These are phyloP conservation scores for Mycena kentingensis DNA, from an alignment of 768 basidiomycete genomes.

Conservation along the genomic window DNA sequence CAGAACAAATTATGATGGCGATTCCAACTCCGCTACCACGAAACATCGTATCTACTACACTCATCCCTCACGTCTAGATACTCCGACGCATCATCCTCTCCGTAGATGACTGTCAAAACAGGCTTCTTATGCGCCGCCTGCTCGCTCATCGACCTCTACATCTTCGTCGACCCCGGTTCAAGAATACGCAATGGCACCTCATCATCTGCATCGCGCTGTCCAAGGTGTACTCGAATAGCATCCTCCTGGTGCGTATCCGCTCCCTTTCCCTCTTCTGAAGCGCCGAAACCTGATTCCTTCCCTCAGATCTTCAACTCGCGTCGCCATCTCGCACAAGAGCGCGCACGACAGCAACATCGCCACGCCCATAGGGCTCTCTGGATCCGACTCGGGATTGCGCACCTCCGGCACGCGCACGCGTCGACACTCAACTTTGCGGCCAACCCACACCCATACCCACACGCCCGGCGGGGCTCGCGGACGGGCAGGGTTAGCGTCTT, in stretches of 20 bases:
- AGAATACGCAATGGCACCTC: background rate
- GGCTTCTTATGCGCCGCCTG: background rate
- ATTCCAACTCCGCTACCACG: no score
- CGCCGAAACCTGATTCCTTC: background rate
- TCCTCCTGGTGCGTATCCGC: background rate
- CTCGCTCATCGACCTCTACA: background rate
- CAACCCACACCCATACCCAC: no score
- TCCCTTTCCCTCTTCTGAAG: background rate
- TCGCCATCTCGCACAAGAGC: background rate
- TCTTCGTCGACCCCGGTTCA: background rate
- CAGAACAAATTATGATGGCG: no score
- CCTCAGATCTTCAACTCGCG: background rate
- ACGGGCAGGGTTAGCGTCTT: no score
- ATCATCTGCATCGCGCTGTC: background rate
- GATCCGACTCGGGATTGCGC: constrained; percentile 35
- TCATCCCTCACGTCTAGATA: no score
- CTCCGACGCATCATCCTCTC: no score
- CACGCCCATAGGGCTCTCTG: constrained; percentile 26
- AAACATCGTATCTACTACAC: no score
- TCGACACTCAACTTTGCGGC: no score
- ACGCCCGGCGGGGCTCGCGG: no score
- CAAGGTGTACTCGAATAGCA: constrained; percentile 1
- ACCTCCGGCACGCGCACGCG: no score
- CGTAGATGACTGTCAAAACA: background rate
- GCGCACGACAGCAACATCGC: background rate